Conservation (phyloP, 495 filamentous ascomycete species). For the Lophium mytilinum region DNA sequence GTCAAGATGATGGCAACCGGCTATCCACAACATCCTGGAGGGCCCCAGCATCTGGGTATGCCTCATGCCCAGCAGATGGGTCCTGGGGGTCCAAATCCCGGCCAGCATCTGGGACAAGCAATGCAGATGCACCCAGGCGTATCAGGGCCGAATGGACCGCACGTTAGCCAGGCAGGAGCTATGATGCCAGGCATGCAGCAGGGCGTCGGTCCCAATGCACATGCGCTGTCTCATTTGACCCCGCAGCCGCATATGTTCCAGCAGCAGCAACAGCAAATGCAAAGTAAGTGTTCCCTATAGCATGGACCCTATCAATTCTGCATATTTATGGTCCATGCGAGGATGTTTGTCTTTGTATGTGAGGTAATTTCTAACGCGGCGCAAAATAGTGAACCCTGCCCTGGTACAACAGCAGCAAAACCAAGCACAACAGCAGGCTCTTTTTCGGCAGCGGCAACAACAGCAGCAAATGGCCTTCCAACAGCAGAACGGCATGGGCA, state of each 20-base stretch:
- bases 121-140: conserved; percentile 78
- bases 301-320: too few relatives aligned
- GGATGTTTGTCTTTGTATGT: neutral
- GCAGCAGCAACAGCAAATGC: conserved; percentile 31
- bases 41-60: conserved; percentile 49
- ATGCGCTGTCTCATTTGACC: conserved; percentile 72
- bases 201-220: conserved; percentile 56
- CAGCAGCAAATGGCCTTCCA: conserved; percentile 12
- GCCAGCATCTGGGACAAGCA: conserved; percentile 57
- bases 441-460: conserved; percentile 36
- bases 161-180: conserved; percentile 70
- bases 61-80: conserved; percentile 72
- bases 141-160: conserved; percentile 68
- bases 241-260: conserved; percentile 57
- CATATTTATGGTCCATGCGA: neutral
- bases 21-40: conserved; percentile 58
- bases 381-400: conserved; percentile 36
- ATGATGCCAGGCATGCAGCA: conserved; percentile 79
- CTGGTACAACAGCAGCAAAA: conserved; percentile 41
- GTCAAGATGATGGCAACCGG: conserved; percentile 35
- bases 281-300: neutral
- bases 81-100: conserved; percentile 58
- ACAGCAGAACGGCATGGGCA: conserved; percentile 15
- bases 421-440: conserved; percentile 38
- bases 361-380: too few relatives aligned